Evolutionary conservation across 2,329 filamentous ascomycete genomes (phyloP), one percentile per base, ranked within the genome.

Genomic region (Dothistroma pini): DNA sequence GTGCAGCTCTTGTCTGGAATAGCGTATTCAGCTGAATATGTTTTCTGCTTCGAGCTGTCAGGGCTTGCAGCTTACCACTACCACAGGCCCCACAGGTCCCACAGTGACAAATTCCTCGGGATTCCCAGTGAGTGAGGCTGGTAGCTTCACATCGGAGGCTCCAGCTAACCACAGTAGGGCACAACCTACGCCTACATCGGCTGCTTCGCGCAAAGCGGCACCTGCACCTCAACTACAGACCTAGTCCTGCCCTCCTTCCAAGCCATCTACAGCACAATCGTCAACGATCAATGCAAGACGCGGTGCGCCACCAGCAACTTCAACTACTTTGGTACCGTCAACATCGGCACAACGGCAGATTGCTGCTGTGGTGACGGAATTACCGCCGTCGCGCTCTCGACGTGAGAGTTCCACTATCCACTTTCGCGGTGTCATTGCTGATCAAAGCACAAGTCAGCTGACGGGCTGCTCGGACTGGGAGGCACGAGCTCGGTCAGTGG

Each of bases 311-410:
- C 31, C 2, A 41, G 29, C 2, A 56, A 54, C 19, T 69, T 32
- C 56, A 68, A 69, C 48, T 72, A 69, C 59, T 71, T 68, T 41
- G 71, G 67, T 2, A 66, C 69, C 0, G 68, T 72, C 19, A 71
- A 69, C 21, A 53, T 63, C 44, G 67, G 63, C 1, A 65, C 64
- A 6, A 57, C 62, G 0, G 70, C 61, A 7, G 70, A 72, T 56
- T 73, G 71, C 53, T 73, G 62, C 63, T 72, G 70, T 49, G 70
- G 69, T 0, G 68, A 72, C 41, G 34, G 53, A 1, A 63, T 73
- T 19, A 58, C 56, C n/a, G 70, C 69, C 53, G 70, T 72, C 9
- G 65, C 58, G n/a, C 12, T 19, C 9, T 34, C 57, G n/a, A n/a
- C 54, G 64, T 69, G 60, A 54, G 66, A 10, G 34, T 35, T 35